Evolutionary conservation across 2,329 filamentous ascomycete genomes (phyloP).

Genomic region (Claviceps arundinis): DNA sequence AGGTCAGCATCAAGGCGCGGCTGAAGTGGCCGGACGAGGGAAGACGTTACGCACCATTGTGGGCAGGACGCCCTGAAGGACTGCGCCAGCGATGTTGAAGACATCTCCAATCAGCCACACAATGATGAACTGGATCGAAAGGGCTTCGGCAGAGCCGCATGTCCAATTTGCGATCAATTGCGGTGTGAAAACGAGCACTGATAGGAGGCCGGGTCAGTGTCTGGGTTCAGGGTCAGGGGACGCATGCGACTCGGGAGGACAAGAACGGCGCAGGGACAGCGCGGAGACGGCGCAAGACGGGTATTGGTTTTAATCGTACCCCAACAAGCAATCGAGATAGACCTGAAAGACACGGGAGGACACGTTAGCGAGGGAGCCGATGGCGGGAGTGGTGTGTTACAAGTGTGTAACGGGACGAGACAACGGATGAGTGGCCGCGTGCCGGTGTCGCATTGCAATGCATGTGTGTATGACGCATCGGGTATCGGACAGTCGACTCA

Average conservation of each 20-base stretch:
- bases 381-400: too few relatives aligned
- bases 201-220: background rate
- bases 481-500: constrained; percentile 24
- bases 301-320: constrained; percentile 15
- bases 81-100: constrained; percentile 89
- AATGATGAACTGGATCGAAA: constrained; percentile 83
- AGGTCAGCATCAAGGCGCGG: background rate
- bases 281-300: too few relatives aligned
- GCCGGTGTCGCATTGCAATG: too few relatives aligned
- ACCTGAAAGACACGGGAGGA: constrained; percentile 33
- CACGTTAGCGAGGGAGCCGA: background rate
- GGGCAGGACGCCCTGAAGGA: constrained; percentile 80
- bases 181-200: constrained; percentile 86
- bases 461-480: background rate
- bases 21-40: background rate
- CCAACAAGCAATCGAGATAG: constrained; percentile 95
- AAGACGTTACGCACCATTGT: constrained; percentile 54
- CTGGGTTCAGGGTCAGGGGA: background rate
- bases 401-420: too few relatives aligned
- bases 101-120: constrained; percentile 91
- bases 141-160: constrained; percentile 68
- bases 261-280: too few relatives aligned
- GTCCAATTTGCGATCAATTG: constrained; percentile 95
- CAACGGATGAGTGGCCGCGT: too few relatives aligned
- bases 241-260: background rate